Evolutionary conservation across 805 yeast genomes (phyloP), one percentile per base, ranked within the genome.

Genomic region (Candida adriatica): DNA sequence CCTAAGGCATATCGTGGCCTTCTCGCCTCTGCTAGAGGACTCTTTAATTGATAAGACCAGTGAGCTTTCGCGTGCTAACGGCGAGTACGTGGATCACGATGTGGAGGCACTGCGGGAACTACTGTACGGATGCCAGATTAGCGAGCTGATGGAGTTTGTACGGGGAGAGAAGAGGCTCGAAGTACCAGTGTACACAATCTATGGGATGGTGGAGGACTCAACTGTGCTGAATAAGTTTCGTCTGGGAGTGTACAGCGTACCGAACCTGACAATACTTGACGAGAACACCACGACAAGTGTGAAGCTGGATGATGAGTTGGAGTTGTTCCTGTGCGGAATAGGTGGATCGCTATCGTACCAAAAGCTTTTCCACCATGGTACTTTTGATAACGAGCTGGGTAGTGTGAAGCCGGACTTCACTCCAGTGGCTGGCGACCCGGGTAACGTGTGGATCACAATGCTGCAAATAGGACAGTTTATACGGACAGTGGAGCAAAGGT

Each of bases 171-270:
- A 51, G 30, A 41, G 28, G 37, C 62, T 70, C 43, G 55, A 55
- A 24, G 71, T 68, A 3, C 92, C 94, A 0, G 84, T 83, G 1
- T 83, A 82, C 58, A 74, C 88, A 4, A 73, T 79, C n/a, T 77
- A 71, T 45, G 92, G 92, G 0, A 77, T 80, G 53, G 64, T 77
- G 34, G 94, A 82, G 51, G 94, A 82, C 51, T 74, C 84, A 2
- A 49, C 67, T 4, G 83, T 83, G 15, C 56, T 82, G 26, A 72
- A 76, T 41, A 73, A 71, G 58, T 71, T 82, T 53, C 66, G 76
- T 34, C 53, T 61, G 32, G 80, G 80, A 4, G 56, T 61, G 9
- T 68, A 73, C 40, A 32, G 40, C 3, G 64, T 82, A 4, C 72
- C 73, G 11, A 83, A 83, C 49, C 56, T 82, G 35, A 56, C 60